Base-by-base conservation (phyloP, 148 eudicot genomes). In the Nepenthes gracilis region DNA sequence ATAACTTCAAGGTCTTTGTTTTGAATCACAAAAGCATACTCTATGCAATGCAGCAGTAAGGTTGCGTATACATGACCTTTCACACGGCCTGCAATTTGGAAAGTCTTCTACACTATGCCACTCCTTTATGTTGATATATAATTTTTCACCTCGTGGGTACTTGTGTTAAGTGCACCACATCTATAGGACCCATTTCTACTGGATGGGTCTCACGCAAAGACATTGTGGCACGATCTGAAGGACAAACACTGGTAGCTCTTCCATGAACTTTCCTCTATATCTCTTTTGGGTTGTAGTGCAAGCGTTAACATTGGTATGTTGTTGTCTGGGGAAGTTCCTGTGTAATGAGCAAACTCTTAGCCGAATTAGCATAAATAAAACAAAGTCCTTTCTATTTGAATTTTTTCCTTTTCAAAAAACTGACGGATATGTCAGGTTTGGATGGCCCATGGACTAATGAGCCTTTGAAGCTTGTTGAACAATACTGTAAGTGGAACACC, bases 401-500 rank as follows among this genome's bases (percentile, higher is more conserved):
- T 23, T 23, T 23, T 23, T 23, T 23, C 23, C 23, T 23, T 23
- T 23, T 23, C 23, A 23, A 23, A 23, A 23, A 23, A 64, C 97
- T 86, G 74, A 80, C 86, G 55, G 97, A 90, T 55, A 90, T 94
- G 65, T 90, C 97, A 60, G 97, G 97, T 57, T 94, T 94, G 72
- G 97, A 86, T 60, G 99, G 99, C 15, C 80, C 99, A 38, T 94
- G 99, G 99, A 94, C 99, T 6, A 69, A 74, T 67, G 97, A 94
- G 74, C 99, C 97, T 38, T 73, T 94, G 65, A 89, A 83, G 76
- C 89, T 94, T 66, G 99, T 89, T 57, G 89, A 89, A 70, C 84
- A 90, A 35, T 94, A 89, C 73, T 80, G 99, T 94, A 83, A 84
- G 91, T 38, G 23, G 34, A 57, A 33, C 34, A 2, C n/a, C 15